Evolutionary conservation across 2,329 filamentous ascomycete species (phyloP).

Genomic region (Penicillium digitatum): DNA sequence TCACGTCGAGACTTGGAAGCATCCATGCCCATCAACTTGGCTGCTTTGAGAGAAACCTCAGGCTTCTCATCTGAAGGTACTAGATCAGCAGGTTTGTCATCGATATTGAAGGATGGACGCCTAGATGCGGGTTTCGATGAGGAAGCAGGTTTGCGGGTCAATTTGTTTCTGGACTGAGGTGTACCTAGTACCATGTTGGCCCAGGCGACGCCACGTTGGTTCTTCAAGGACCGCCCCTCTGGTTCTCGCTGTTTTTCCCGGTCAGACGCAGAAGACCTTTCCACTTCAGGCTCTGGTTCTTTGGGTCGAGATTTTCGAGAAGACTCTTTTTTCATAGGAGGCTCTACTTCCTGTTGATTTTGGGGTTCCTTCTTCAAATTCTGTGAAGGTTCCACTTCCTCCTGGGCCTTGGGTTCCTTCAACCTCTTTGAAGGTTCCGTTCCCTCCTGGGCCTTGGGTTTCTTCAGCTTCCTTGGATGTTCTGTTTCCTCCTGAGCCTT

Average conservation of each 20-base stretch:
- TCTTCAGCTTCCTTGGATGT: conserved; percentile 49
- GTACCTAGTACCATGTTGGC: conserved; percentile 64
- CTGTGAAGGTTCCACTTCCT: conserved; percentile 39
- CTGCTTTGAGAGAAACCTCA: conserved; percentile 69
- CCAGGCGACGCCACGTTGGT: conserved; percentile 57
- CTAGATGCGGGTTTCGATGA: conserved; percentile 57
- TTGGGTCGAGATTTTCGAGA: conserved; percentile 53
- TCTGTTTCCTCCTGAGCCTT: conserved; percentile 35
- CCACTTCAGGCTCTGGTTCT: conserved; percentile 53
- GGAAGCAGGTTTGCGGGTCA: conserved; percentile 59
- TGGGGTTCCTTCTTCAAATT: conserved; percentile 49
- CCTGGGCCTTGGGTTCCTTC: conserved; percentile 45
- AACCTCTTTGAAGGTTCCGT: conserved; percentile 43
- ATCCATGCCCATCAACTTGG: conserved; percentile 66
- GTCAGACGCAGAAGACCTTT: conserved; percentile 71
- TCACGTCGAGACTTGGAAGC: conserved; percentile 44
- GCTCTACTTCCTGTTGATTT: conserved; percentile 34
- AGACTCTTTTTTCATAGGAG: conserved; percentile 31
- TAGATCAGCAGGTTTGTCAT: conserved; percentile 56
- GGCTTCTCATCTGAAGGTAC: conserved; percentile 67
- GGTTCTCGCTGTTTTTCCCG: conserved; percentile 55
- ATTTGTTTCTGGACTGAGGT: conserved; percentile 61
- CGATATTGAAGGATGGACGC: conserved; percentile 64
- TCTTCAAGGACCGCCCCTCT: conserved; percentile 49
- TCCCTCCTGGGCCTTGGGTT: conserved; percentile 38